Evolutionary conservation across 164 flowering plant genomes (phyloP), one percentile per base, ranked within the genome.

Genomic region (Nymphaea thermarum): DNA sequence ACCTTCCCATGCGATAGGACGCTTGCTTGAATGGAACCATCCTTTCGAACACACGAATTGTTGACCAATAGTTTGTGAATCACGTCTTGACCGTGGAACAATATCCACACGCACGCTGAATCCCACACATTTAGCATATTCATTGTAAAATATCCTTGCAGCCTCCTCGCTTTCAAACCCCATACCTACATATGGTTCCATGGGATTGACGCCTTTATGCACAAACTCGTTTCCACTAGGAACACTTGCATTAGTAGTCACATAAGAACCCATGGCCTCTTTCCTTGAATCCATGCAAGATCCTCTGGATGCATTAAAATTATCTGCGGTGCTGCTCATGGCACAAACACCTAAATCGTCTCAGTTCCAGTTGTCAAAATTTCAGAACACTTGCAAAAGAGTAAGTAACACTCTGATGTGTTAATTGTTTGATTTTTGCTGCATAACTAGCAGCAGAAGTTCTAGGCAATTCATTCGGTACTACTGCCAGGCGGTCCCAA

Each of bases 101-200:
- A 44, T 59, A 51, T 63, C 60, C 3, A 60, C 43, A 36, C 72
- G 67, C 17, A 66, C 44, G 51, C 12, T 57, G 57, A 70, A 70
- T 6, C 72, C 72, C 53, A 57, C 45, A 3, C 55, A 42, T 55
- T 61, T 51, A 11, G 72, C 72, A 44, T 65, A 70, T 16, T 25
- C 68, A 66, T 70, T 65, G 18, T 70, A 70, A 36, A 70, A 70
- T 7, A 42, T 18, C 57, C 65, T 65, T 4, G 72, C 72, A 43
- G 65, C 59, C 17, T 70, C 72, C 55, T 57, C 68, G 8, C 62
- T 51, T 45, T 42, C 43, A 70, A 70, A 70, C 16, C 59, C 55
- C 72, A 70, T 65, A 43, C 72, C 72, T 47, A 65, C 68, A 65
- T 43, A 57, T 14, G 72, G 72, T 44, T 70, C 72, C 8, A 61